Base-by-base conservation (phyloP, 2,329 filamentous ascomycete genomes). In the Aureobasidium sp. region DNA sequence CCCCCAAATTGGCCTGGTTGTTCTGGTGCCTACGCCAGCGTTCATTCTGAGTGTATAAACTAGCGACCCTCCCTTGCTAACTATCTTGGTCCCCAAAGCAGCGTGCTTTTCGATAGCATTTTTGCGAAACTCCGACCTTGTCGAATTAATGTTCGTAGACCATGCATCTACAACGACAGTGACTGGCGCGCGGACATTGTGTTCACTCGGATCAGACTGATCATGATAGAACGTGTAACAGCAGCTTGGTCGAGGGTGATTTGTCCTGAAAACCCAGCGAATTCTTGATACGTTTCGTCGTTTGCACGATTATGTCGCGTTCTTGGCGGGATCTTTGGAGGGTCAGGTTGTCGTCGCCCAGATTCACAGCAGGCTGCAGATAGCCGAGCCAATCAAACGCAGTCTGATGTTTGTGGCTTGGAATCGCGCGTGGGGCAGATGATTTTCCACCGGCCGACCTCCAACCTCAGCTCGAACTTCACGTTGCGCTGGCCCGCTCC, bases 261-360 rank as follows among this genome's bases (percentile, higher is more conserved):
- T 35, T 23, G n/a, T 19, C 2, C 19, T 25, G 19, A 38, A 40
- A 29, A n/a, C 15, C 31, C 6, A 17, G 47, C 19, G n/a, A 3
- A 25, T 50, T 1, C 15, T 53, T 38, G 35, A 3, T 53, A 53
- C 33, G 23, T 13, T 38, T 23, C 49, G n/a, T 40, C 33, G 35
- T 57, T 57, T 57, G 53, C 40, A 57, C 51, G 38, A 55, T 55
- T 38, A 43, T 55, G 38, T 55, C 37, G 51, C 51, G 31, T 55
- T 33, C 38, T 42, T 43, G 25, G 51, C 51, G 23, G 15, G 19
- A 46, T 19, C 29, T 57, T 51, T 46, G 53, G 27, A 57, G 53
- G 53, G 53, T 57, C 51, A 55, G 37, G 51, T 55, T 55, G 51
- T 55, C 53, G 53, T 57, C 53, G 53, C 53, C 40, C 53, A 57